Percentiles rank a stretch among this genome's conserved stretches.
phyloP scores from a whole-genome alignment of 129 eudicot genomes.

The Flaveria trinervia region DNA sequence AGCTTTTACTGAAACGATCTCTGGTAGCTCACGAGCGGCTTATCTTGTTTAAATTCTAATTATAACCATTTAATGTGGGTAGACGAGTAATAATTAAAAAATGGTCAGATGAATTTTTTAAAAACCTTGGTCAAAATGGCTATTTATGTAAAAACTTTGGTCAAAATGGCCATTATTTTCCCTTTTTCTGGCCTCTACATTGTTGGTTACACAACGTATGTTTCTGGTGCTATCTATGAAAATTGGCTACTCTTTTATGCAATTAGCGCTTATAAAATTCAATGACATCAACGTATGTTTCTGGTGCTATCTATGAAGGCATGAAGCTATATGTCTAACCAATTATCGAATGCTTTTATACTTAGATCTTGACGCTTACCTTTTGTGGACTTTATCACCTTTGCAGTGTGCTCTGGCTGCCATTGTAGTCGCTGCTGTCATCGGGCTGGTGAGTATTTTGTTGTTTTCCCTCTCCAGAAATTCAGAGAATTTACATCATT shows the following conservation, averaged over 20 bases:
- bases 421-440: conserved; percentile 93
- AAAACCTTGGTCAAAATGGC: not conserved
- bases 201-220: not conserved
- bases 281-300: conserved; percentile 5
- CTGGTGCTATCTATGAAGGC: not conserved
- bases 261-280: not conserved
- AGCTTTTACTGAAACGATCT: too few relatives aligned
- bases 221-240: too few relatives aligned
- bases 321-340: not conserved
- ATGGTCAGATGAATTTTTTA: not conserved
- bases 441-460: conserved; percentile 82
- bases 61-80: too few relatives aligned
- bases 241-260: not conserved
- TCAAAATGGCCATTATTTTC: not conserved
- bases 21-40: too few relatives aligned
- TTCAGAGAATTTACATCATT: conserved; percentile 12
- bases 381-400: conserved; percentile 26
- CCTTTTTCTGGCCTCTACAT: not conserved
- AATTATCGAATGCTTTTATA: not conserved
- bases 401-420: conserved; percentile 97
- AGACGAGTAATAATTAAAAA: not conserved
- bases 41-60: too few relatives aligned
- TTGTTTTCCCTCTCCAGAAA: conserved; percentile 16
- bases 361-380: conserved; percentile 17
- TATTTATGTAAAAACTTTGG: not conserved